Evolutionary conservation across 2,329 filamentous ascomycete genomes (phyloP), one percentile per base, ranked within the genome.

Genomic region (Botrytis medusae): DNA sequence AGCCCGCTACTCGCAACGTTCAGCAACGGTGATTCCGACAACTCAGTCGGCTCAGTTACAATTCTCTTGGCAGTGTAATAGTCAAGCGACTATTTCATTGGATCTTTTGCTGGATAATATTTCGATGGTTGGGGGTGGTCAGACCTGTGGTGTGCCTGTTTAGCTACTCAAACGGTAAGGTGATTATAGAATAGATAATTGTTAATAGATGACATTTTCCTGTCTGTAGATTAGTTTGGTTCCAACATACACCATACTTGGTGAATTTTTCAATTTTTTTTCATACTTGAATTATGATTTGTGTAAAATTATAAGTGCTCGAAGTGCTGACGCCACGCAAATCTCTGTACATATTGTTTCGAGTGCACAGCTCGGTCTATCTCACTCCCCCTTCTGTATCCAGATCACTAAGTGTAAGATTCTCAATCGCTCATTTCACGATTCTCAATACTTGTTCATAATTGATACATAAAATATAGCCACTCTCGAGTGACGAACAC

Each of bases 61-160:
- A 34, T 44, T 69, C 5, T 16, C 34, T 34, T 69, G 16, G 25
- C 25, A 18, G 20, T 59, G 51, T 32, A 5, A 2, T 29, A 22
- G 3, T 32, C 44, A n/a, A 22, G 2, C 0, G 14, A 9, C 7
- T 59, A 0, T 6, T 22, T 0, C 1, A 2, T 7, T 8, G 25
- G 5, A 59, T 69, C 12, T 69, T 32, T 16, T 57, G 18, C n/a
- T 59, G n/a, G 48, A 59, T 69, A 32, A 42, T 44, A 25, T 69
- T 59, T 25, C 46, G 37, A 69, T 69, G 65, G 25, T 44, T 25
- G 65, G 65, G 16, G n/a, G 3, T 25, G 65, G 34, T 10, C 5
- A 14, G 16, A 46, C 14, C 22, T 44, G 62, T 25, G 62, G n/a
- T 37, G 16, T 64, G 5, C 10, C 40, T 20, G 8, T 8, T 22